phyloP scores from a whole-genome alignment of 768 basidiomycete species.

The Podaxis sp. region DNA sequence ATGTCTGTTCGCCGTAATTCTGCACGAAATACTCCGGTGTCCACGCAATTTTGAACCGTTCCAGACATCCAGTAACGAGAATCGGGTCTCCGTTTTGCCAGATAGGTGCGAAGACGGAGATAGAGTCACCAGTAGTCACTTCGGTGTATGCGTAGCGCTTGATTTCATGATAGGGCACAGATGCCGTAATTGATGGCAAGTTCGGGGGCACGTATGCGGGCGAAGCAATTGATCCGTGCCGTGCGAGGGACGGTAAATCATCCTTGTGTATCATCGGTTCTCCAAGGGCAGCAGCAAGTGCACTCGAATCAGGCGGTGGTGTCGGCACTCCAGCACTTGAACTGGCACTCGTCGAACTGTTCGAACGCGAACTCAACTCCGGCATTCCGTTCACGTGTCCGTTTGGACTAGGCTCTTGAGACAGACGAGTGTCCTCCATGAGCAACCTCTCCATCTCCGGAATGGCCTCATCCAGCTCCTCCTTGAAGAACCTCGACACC shows the following conservation, averaged over 20 bases:
- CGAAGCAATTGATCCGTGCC: neutral
- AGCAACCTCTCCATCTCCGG: constrained; percentile 64
- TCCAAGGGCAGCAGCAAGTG: constrained; percentile 8
- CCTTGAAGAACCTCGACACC: constrained; percentile 70
- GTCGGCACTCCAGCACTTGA: constrained; percentile 11
- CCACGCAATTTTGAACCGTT: constrained; percentile 72
- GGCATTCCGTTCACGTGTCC: constrained; percentile 6
- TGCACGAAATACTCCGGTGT: constrained; percentile 78
- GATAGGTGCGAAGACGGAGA: constrained; percentile 52
- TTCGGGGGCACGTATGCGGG: constrained; percentile 25
- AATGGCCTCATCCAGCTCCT: constrained; percentile 65
- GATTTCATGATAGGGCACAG: constrained; percentile 47
- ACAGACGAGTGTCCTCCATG: constrained; percentile 13
- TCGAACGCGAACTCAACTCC: constrained; percentile 10
- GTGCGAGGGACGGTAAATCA: neutral
- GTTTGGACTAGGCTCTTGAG: neutral
- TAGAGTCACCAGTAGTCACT: constrained; percentile 43
- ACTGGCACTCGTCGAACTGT: neutral
- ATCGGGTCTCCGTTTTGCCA: constrained; percentile 80
- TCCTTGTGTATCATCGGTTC: constrained; percentile 5
- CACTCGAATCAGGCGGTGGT: constrained; percentile 10
- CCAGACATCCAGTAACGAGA: constrained; percentile 65
- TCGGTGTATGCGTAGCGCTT: constrained; percentile 43
- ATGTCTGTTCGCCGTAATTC: constrained; percentile 59
- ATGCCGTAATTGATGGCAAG: constrained; percentile 19